A percentile compares a stretch with the other conserved stretches of the same genome.
phyloP scores from a whole-genome alignment of 129 eudicot genomes.

The Flaveria sonorensis region DNA sequence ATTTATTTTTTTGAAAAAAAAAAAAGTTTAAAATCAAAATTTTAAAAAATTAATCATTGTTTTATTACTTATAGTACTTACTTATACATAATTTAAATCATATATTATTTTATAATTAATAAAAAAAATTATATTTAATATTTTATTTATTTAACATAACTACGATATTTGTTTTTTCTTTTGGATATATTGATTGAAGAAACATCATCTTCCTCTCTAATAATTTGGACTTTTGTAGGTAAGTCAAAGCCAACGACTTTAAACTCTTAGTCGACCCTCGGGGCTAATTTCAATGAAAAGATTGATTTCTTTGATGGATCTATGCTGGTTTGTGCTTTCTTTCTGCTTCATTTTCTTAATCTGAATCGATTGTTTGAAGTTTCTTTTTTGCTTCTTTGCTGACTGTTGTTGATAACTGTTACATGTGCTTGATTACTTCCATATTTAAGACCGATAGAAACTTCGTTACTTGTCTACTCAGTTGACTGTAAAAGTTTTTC shows the following conservation, averaged over 20 bases:
- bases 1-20: too few relatives aligned
- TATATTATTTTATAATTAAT: too few relatives aligned
- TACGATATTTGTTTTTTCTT: too few relatives aligned
- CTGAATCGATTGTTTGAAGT: not conserved
- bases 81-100: too few relatives aligned
- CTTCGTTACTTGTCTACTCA: too few relatives aligned
- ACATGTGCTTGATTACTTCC: not conserved
- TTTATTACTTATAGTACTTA: too few relatives aligned
- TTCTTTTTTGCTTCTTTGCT: not conserved
- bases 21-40: too few relatives aligned
- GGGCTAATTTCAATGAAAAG: constrained; percentile 2
- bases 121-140: too few relatives aligned
- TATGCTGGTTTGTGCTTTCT: not conserved
- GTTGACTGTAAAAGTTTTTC: too few relatives aligned
- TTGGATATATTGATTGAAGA: not conserved
- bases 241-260: not conserved
- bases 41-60: too few relatives aligned
- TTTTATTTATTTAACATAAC: too few relatives aligned
- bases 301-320: not conserved
- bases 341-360: not conserved
- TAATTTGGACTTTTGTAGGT: not conserved
- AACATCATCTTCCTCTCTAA: not conserved
- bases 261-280: not conserved
- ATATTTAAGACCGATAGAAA: not conserved
- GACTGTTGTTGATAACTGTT: not conserved